These are phyloP conservation scores for Boletus eberwhitei DNA, from an alignment of 768 basidiomycete genomes.

Conservation along the genomic window DNA sequence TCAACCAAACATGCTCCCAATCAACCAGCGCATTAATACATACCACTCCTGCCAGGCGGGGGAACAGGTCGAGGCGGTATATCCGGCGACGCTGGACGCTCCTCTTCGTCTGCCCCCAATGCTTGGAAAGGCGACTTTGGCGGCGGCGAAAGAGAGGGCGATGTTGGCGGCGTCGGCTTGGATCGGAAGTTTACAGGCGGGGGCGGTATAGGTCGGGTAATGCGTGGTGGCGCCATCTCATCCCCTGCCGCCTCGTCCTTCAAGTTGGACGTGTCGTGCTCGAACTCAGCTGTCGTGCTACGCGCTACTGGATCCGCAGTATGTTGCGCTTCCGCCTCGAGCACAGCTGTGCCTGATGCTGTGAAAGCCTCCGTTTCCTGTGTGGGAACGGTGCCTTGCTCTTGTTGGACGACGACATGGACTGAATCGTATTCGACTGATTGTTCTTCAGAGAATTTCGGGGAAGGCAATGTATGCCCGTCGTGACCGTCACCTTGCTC, in stretches of 20 bases:
- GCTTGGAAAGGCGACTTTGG: conserved; percentile 7
- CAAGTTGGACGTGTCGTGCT: conserved; percentile 2
- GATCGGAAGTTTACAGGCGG: conserved; percentile 31
- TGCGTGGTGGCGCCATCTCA: conserved; percentile 31
- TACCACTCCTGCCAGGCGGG: conserved; percentile 30
- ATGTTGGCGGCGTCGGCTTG: conserved; percentile 15
- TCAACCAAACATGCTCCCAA: conserved; percentile 1
- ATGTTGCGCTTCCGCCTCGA: neutral
- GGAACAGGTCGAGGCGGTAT: conserved; percentile 30
- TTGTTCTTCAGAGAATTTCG: conserved; percentile 6
- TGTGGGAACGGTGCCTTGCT: neutral
- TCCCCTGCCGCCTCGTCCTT: conserved; percentile 20
- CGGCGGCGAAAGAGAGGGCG: conserved; percentile 17
- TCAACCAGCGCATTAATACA: neutral
- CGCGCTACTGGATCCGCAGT: neutral
- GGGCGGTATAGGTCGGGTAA: conserved; percentile 31
- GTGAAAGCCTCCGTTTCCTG: neutral
- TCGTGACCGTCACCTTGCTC: conserved; percentile 9
- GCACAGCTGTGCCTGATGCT: neutral
- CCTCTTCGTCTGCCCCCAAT: conserved; percentile 21
- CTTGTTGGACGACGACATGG: neutral
- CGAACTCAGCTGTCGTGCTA: conserved; percentile 1
- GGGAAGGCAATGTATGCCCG: neutral
- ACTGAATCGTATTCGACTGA: neutral
- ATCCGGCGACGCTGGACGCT: conserved; percentile 28